Percentiles rank a stretch among this genome's conserved stretches.
Conservation (phyloP, 2,329 filamentous ascomycete genomes). For the Scytalidium sp. region DNA sequence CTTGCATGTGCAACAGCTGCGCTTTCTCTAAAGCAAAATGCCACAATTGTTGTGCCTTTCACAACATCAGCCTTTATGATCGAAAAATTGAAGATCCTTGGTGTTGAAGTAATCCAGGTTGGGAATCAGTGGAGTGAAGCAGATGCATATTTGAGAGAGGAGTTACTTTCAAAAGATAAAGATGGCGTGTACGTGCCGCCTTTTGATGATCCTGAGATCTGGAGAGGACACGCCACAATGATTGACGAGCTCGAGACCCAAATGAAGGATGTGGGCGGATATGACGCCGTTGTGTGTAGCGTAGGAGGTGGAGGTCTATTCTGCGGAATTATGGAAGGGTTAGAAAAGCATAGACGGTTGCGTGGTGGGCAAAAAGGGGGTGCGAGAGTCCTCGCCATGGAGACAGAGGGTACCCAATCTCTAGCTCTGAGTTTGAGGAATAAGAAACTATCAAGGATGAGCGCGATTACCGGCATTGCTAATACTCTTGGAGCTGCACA, state of each 20-base stretch:
- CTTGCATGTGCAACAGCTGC: slow-evolving; percentile 77
- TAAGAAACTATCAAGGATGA: slow-evolving; percentile 57
- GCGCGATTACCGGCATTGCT: slow-evolving; percentile 72
- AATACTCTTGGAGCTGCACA: slow-evolving; percentile 69
- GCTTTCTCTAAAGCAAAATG: slow-evolving; percentile 56
- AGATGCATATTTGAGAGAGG: slow-evolving; percentile 60
- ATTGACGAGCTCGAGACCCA: slow-evolving; percentile 39
- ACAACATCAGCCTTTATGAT: slow-evolving; percentile 68
- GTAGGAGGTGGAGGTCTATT: slow-evolving; percentile 81
- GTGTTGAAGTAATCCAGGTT: slow-evolving; percentile 64
- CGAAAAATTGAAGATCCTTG: slow-evolving; percentile 64
- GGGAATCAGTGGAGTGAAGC: slow-evolving; percentile 70
- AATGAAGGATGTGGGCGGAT: slow-evolving; percentile 29
- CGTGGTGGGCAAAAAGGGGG: slow-evolving; percentile 4
- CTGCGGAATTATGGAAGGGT: slow-evolving; percentile 69
- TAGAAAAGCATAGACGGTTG: slow-evolving; percentile 21
- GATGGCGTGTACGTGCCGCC: slow-evolving; percentile 63
- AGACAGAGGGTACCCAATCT: slow-evolving; percentile 72
- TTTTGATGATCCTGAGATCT: slow-evolving; percentile 67
- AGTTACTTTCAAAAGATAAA: slow-evolving; percentile 47
- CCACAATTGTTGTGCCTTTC: slow-evolving; percentile 72
- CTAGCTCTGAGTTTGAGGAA: slow-evolving; percentile 60
- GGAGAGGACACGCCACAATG: slow-evolving; percentile 61
- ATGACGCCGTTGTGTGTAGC: slow-evolving; percentile 72
- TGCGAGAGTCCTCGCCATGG: slow-evolving; percentile 65